A percentile compares a stretch with the other conserved stretches of the same genome.
Evolutionary conservation across 2,329 filamentous ascomycete species (phyloP).

Genomic region (Eurotiales sp.): DNA sequence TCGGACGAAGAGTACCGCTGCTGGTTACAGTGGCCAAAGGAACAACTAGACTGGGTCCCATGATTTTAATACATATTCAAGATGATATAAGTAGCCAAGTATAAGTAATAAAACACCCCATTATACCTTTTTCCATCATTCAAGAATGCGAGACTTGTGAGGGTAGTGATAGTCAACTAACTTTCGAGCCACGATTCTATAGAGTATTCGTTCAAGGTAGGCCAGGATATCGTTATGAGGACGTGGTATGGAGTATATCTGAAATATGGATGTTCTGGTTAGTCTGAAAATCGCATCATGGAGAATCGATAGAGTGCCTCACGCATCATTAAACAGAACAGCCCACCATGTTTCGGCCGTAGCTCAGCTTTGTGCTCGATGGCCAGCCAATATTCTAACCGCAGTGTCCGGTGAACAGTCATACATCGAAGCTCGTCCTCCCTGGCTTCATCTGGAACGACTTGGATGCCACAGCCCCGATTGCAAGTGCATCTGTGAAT

Average conservation of each 20-base stretch:
- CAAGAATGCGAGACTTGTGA: too few relatives aligned
- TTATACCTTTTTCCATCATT: too few relatives aligned
- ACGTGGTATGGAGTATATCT: background rate
- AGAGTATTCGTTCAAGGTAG: background rate
- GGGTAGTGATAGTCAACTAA: background rate
- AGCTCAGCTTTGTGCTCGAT: background rate
- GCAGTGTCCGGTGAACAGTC: background rate
- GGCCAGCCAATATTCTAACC: background rate
- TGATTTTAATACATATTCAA: background rate
- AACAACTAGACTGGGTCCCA: conserved; percentile 23
- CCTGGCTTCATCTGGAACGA: background rate
- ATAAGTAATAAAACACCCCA: background rate
- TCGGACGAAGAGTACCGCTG: conserved; percentile 20
- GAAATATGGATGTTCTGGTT: background rate
- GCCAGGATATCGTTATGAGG: background rate
- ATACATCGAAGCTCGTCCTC: background rate
- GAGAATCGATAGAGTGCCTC: background rate
- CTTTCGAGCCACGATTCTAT: background rate
- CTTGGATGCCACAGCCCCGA: background rate
- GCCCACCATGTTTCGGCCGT: background rate
- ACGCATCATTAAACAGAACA: background rate
- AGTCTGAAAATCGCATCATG: background rate
- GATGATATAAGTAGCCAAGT: too few relatives aligned
- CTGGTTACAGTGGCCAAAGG: conserved; percentile 23
- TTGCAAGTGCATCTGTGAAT: background rate